Conservation (phyloP, 192 early-diverging fungal species). For the Backusella sp. region DNA sequence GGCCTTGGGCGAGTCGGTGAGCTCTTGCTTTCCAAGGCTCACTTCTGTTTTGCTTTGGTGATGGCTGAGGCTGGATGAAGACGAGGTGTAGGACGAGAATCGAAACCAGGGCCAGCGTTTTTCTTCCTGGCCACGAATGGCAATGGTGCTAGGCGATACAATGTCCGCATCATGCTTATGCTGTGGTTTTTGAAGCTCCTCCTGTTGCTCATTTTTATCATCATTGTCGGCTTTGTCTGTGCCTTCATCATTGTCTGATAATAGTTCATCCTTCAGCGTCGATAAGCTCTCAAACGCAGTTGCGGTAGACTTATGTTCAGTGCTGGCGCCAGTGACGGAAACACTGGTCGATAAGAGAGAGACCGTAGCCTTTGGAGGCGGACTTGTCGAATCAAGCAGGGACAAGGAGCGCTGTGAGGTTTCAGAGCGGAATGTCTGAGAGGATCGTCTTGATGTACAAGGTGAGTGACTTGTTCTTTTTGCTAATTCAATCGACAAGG, state of each 20-base stretch:
- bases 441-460: background rate
- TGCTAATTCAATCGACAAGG: slow-evolving; percentile 13
- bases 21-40: background rate
- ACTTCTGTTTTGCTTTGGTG: background rate
- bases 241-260: background rate
- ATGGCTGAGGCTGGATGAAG: background rate
- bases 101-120: slow-evolving; percentile 2
- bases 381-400: background rate
- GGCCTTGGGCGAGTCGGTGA: background rate
- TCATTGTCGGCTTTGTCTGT: background rate
- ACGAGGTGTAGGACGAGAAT: background rate
- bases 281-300: slow-evolving; percentile 9
- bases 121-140: background rate
- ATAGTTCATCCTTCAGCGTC: background rate
- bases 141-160: background rate
- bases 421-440: background rate
- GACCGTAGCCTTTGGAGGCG: background rate
- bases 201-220: background rate
- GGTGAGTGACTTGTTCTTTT: slow-evolving; percentile 2
- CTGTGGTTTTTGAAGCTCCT: background rate
- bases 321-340: background rate
- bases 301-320: background rate
- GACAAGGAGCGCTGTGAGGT: background rate
- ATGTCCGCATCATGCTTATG: background rate
- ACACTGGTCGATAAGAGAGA: background rate